Evolutionary conservation across 75 land plant species (phyloP), one percentile per base, ranked within the genome.

Genomic region (Picea sitchensis): DNA sequence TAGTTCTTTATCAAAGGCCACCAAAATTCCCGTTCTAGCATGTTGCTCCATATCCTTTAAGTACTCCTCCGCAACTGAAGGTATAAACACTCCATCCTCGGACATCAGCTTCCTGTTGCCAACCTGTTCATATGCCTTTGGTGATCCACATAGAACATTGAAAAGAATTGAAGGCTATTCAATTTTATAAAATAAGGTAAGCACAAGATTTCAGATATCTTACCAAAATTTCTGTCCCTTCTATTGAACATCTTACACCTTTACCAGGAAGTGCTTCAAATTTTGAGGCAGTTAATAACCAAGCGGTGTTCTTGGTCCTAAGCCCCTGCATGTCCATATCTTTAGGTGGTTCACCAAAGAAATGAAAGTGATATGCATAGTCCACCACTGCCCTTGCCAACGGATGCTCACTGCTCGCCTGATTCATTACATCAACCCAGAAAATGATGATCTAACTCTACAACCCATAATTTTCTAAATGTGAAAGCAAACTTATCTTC

Each of bases 341-440:
- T 21, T 83, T 78, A 15, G 81, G 59, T 82, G 58, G 54, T 80
- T 81, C 61, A 61, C 59, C 64, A 78, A 63, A 78, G 82, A 80
- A 61, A 63, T 64, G 71, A 90, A 86, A 65, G 65, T 82, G 56
- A 89, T 89, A 15, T 20, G 91, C 88, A 86, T 92, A 87, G 78
- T 94, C 84, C 62, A 86, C 86, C 41, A 94, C 87, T 74, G 97
- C 95, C 84, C 89, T 94, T 74, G 95, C 97, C 65, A 94, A 63
- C 15, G 97, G 97, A 68, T 94, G 97, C 86, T 91, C 93, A 75
- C 97, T 94, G 68, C 92, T 94, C 30, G 79, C 88, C 97, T 94
- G 80, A 62, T 59, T 31, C 68, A 81, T 30, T 34, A 5, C 79
- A 77, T 26, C 72, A 59, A 57, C 44, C 23, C 74, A 71, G 21